Base-by-base conservation (phyloP, 169 alveolate genomes). In the Plasmodium gaboni region DNA sequence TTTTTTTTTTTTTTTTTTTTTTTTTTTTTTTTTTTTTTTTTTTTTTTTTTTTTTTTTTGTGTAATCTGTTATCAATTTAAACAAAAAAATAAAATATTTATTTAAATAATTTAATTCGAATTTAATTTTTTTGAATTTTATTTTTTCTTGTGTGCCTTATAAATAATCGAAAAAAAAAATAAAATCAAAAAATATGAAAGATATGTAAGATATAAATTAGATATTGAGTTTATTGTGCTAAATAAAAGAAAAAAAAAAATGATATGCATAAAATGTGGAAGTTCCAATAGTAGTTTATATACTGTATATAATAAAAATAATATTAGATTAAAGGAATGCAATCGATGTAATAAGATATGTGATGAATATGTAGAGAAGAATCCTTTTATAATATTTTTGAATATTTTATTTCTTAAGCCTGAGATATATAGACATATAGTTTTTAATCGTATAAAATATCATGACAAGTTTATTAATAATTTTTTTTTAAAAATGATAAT, bases 211-310 rank as follows among this genome's bases (percentile, higher is more conserved):
- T 19, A 19, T 19, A 19, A 19, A 19, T 19, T 19, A 32, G 44
- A 32, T 32, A 32, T 32, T 32, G 7, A 32, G 44, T 5, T 32
- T 5, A 32, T 5, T 32, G 5, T 32, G 9, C 9, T 38, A 67
- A 42, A 42, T 15, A 13, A 50, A 42, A 42, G 32, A 13, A 50
- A 42, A 15, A 26, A 68, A 38, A 68, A 28, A 28, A 72, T 80
- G 90, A 80, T 80, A 24, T 80, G 90, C 83, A 68, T 57, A 53
- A 80, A 67, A 80, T 80, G 90, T n/a, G 90, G 90, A 5, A 38
- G 90, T 50, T 80, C 57, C 24, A 80, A 80, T 63, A 53, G 85
- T 24, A 67, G 72, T n/a, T 32, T 80, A 28, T 80, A 80, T 42
- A 80, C 90, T 7, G 73, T 68, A 44, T 80, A 68, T 71, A 55